Evolutionary conservation across 2,329 filamentous ascomycete species (phyloP).

Genomic region (Neonectria hederae): DNA sequence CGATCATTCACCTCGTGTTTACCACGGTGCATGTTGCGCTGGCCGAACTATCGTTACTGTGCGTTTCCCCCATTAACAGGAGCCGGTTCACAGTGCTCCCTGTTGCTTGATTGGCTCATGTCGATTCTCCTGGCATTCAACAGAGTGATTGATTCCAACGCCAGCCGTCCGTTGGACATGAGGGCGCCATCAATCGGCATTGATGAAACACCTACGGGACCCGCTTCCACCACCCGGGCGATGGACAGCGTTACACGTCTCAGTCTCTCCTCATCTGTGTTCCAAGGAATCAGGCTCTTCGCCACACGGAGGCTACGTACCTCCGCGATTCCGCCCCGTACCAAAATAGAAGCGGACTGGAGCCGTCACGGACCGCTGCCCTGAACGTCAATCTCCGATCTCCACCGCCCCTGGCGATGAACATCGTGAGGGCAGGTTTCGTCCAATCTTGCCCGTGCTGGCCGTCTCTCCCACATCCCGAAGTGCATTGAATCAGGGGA

Average conservation of each 20-base stretch:
- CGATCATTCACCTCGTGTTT: slow-evolving; percentile 9
- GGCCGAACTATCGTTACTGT: neutral
- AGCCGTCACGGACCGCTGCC: slow-evolving; percentile 8
- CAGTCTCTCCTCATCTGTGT: slow-evolving; percentile 11
- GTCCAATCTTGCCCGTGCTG: slow-evolving; percentile 14
- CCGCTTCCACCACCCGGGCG: slow-evolving; percentile 6
- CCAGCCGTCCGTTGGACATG: slow-evolving; percentile 3
- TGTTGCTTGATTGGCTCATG: slow-evolving; percentile 1
- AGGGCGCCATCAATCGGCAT: slow-evolving; percentile 4
- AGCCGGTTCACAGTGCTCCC: neutral
- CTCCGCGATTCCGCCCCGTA: slow-evolving; percentile 8
- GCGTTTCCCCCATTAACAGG: neutral
- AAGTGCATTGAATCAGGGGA: slow-evolving; percentile 21
- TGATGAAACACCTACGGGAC: slow-evolving; percentile 14
- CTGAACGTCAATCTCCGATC: slow-evolving; percentile 25
- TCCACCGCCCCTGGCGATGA: slow-evolving; percentile 20
- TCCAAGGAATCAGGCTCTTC: neutral
- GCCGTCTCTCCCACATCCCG: slow-evolving; percentile 21
- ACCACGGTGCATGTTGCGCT: neutral
- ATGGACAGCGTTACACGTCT: slow-evolving; percentile 10
- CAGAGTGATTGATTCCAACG: neutral
- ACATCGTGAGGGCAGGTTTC: slow-evolving; percentile 6
- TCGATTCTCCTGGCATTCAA: slow-evolving; percentile 2
- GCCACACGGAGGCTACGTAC: slow-evolving; percentile 17
- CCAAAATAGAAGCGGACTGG: slow-evolving; percentile 20